Base-by-base conservation (phyloP, 2,329 filamentous ascomycete genomes). In the Pestalotiopsis sp. region DNA sequence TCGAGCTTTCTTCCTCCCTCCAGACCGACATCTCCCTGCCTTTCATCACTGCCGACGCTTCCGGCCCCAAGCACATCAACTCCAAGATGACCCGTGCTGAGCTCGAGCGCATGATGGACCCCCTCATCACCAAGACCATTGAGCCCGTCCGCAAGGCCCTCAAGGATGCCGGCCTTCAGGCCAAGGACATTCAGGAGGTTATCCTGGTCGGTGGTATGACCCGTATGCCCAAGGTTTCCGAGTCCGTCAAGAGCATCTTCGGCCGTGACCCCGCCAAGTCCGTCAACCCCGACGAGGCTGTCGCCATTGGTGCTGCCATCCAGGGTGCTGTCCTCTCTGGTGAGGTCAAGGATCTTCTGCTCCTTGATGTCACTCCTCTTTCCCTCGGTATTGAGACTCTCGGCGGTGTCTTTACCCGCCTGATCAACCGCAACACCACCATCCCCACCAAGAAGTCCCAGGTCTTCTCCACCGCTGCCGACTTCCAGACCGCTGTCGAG, bases 391-490 rank as follows among this genome's bases (percentile, higher is more conserved):
- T 98, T 75, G 95, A 98, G 91, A 98, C 95, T 69, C 92, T 97
- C 39, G 95, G 95, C 76, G 95, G 95, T 90, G 95, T 98, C 78
- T 97, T 98, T 89, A 98, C 95, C 73, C 94, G 94, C 80, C 84
- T 98, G 83, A 98, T 98, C 88, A 97, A 97, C 91, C 93, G 95
- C 78, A 98, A 98, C 90, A 98, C 95, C 79, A 98, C 95, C 74
- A 98, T 98, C 80, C 95, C 95, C 69, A 98, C 95, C 86, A 98
- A 98, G 92, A 98, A 98, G 88, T 98, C 95, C 13, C 94, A 98
- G 86, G 91, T 95, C 80, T 98, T 98, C 91, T 98, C 95, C 68
- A 98, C 95, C 65, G 95, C 95, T 67, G 95, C 95, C 75, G 95
- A 98, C 83, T 97, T 97, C 93, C 95, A 98, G 89, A 97, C 93